Conservation (phyloP, 1,139 yeast species). For the Pichia sp. region DNA sequence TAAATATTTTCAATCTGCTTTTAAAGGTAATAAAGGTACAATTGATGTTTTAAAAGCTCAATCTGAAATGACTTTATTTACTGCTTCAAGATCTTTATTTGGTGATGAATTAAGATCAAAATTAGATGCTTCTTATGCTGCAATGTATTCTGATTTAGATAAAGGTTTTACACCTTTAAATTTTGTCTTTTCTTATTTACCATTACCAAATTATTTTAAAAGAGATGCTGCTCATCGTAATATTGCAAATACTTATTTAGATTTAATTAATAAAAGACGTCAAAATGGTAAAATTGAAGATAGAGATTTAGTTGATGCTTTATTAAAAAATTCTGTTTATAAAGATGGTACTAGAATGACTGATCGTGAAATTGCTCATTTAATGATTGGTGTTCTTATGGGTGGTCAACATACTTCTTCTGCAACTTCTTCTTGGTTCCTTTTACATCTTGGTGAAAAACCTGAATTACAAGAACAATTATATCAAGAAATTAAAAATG, state of each 20-base stretch:
- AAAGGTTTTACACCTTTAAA: conserved; percentile 95
- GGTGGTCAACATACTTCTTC: conserved; percentile 99
- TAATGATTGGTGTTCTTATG: conserved; percentile 93
- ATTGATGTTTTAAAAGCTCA: conserved; percentile 76
- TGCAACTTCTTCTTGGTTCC: conserved; percentile 90
- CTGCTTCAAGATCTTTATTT: conserved; percentile 85
- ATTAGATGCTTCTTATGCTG: conserved; percentile 79
- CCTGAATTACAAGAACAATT: conserved; percentile 80
- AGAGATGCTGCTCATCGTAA: conserved; percentile 85
- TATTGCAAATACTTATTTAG: conserved; percentile 75
- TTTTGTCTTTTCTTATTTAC: conserved; percentile 91
- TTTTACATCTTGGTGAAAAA: conserved; percentile 81
- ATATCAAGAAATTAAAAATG: conserved; percentile 62
- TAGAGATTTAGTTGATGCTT: conserved; percentile 84
- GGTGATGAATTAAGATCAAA: conserved; percentile 88
- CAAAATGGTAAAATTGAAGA: conserved; percentile 65
- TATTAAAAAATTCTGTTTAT: conserved; percentile 76
- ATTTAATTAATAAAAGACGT: conserved; percentile 70
- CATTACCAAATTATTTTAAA: conserved; percentile 75
- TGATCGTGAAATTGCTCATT: conserved; percentile 88
- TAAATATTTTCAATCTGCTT: conserved; percentile 46
- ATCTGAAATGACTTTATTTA: conserved; percentile 93
- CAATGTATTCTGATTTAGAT: conserved; percentile 83
- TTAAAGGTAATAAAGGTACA: conserved; percentile 40
- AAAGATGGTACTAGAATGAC: conserved; percentile 93